Evolutionary conservation across 139 green algal genomes (phyloP), one percentile per base, ranked within the genome.

Genomic region (Coelastrella sp.): DNA sequence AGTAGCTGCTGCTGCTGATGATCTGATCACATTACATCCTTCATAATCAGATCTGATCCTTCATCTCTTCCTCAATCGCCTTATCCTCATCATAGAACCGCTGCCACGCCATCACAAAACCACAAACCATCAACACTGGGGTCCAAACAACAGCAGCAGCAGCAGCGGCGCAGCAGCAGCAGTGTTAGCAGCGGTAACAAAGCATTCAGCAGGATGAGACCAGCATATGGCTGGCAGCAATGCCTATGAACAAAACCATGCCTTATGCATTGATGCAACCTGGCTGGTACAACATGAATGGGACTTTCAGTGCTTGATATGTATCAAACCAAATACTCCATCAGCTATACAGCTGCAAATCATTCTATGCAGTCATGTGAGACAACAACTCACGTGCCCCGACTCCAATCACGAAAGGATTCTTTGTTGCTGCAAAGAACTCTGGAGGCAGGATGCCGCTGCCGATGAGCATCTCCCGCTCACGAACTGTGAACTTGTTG

Each of bases 381-480:
- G 6, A 1, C 9, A 0, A 5, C 1, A 25, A 91, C 90, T 92
- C 62, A 93, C 90, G 67, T 77, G 63, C 88, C 13, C 88, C 85
- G 3, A 91, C 37, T 8, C 90, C 90, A 43, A 94, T 79, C 21
- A 91, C 88, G 59, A 94, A 94, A 3, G 90, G 90, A 85, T 94
- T 94, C 35, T 78, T 89, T 0, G 87, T 88, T 3, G 83, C 90
- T 5, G 38, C 21, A 83, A 96, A 96, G 76, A 94, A 96, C 85
- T 94, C 92, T 4, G 75, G 32, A 21, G 93, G 93, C 78, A 93
- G 81, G 41, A 93, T 92, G 68, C 88, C 86, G 17, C 72, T 89
- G 80, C 92, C 92, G 11, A 92, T 95, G 35, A 98, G 83, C 94
- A 97, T 97, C 89, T 98, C 95, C n/a, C 92, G 89, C 89, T 98